Percentiles rank a stretch among this genome's conserved stretches.
phyloP scores from a whole-genome alignment of 345 rosid genomes.

The Salix caprea region DNA sequence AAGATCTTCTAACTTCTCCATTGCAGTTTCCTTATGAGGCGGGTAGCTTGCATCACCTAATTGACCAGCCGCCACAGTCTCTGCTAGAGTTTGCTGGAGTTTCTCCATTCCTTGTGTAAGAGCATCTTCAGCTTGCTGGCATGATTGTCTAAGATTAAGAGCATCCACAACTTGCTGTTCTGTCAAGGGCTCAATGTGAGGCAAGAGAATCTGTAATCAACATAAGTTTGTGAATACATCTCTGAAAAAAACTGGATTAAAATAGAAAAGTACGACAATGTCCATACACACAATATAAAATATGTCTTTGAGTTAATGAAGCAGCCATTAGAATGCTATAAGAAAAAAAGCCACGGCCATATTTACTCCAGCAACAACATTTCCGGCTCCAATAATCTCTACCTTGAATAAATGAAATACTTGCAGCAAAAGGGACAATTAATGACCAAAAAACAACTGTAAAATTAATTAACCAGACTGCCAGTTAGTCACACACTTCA shows the following conservation, averaged over 20 bases:
- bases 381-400: background rate
- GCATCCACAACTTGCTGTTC: conserved; percentile 55
- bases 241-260: background rate
- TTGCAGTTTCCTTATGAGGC: conserved; percentile 56
- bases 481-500: background rate
- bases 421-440: background rate
- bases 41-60: conserved; percentile 49
- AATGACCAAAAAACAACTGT: background rate
- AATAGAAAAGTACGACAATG: background rate
- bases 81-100: conserved; percentile 67
- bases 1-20: conserved; percentile 69
- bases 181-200: conserved; percentile 65
- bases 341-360: background rate
- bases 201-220: conserved; percentile 57
- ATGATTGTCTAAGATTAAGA: conserved; percentile 48
- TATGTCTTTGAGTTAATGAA: background rate
- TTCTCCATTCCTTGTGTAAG: conserved; percentile 90
- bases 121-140: conserved; percentile 98
- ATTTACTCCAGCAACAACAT: background rate
- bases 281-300: background rate
- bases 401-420: background rate
- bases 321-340: background rate
- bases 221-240: background rate
- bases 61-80: conserved; percentile 57
- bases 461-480: background rate